Evolutionary conservation across 331 rosid genomes (phyloP).

Genomic region (Spiraea crenata): DNA sequence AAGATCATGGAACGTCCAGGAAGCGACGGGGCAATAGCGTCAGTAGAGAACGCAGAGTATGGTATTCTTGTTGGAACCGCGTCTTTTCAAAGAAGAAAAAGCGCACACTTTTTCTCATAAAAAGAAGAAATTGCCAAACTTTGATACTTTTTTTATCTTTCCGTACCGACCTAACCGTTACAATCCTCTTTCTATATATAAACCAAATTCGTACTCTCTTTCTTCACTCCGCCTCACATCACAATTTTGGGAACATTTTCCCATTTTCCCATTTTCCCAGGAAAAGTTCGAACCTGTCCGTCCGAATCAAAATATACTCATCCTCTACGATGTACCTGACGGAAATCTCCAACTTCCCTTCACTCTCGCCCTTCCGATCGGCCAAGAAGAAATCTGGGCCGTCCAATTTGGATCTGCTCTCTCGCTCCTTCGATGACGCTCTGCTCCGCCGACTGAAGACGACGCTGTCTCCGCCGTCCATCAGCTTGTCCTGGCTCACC

Average conservation of each 20-base stretch:
- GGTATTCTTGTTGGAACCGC: not conserved
- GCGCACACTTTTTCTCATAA: not conserved
- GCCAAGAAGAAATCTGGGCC: not conserved
- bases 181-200: not conserved
- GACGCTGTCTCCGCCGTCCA: not conserved
- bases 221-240: not conserved
- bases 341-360: conserved; percentile 9
- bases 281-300: not conserved
- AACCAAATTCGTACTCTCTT: not conserved
- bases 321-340: conserved; percentile 6
- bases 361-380: not conserved
- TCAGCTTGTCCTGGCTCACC: conserved; percentile 18
- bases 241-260: not conserved
- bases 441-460: not conserved
- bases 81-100: not conserved
- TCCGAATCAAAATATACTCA: not conserved
- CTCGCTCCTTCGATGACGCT: conserved; percentile 9
- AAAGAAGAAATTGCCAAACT: not conserved
- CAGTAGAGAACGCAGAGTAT: not conserved
- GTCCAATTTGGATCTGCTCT: not conserved
- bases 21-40: not conserved
- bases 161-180: too few species aligned
- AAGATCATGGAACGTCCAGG: not conserved
- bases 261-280: not conserved
- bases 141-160: not conserved